These are phyloP conservation scores for Zea luxurians DNA, from an alignment of 176 grass and related monocot species.

Conservation along the genomic window DNA sequence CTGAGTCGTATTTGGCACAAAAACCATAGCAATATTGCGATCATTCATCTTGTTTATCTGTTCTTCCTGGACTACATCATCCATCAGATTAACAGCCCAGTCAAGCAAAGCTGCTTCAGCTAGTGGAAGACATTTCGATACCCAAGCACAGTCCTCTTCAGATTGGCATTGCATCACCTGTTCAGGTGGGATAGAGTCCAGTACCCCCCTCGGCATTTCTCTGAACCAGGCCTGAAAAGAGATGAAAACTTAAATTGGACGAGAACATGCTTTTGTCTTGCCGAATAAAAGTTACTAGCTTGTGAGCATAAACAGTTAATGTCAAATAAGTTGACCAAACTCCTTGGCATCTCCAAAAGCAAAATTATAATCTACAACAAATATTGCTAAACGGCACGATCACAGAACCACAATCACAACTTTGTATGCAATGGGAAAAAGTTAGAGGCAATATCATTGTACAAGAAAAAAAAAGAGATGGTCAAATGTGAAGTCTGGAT, in stretches of 20 bases:
- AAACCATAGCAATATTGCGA: constrained; percentile 73
- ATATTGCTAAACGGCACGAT: neutral
- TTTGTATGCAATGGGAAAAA: neutral
- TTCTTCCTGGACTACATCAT: constrained; percentile 74
- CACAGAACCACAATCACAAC: neutral
- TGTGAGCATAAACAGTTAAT: neutral
- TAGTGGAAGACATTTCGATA: constrained; percentile 51
- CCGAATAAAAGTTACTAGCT: neutral
- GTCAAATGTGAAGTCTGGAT: neutral
- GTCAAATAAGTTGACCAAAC: constrained; percentile 7
- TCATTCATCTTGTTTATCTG: constrained; percentile 70
- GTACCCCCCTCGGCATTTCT: constrained; percentile 61
- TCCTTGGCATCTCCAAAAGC: neutral
- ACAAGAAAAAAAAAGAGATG: neutral
- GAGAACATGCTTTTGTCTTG: neutral
- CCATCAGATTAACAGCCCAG: constrained; percentile 76
- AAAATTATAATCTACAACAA: constrained; percentile 22
- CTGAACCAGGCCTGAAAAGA: constrained; percentile 69
- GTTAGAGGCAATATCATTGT: neutral
- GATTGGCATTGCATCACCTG: constrained; percentile 21
- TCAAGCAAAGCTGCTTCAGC: constrained; percentile 61
- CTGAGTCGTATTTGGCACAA: constrained; percentile 78
- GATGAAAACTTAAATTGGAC: constrained; percentile 20
- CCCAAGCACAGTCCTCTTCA: neutral
- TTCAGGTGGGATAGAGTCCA: constrained; percentile 63